phyloP scores from a whole-genome alignment of 331 rosid genomes.

The Acacia concinna region DNA sequence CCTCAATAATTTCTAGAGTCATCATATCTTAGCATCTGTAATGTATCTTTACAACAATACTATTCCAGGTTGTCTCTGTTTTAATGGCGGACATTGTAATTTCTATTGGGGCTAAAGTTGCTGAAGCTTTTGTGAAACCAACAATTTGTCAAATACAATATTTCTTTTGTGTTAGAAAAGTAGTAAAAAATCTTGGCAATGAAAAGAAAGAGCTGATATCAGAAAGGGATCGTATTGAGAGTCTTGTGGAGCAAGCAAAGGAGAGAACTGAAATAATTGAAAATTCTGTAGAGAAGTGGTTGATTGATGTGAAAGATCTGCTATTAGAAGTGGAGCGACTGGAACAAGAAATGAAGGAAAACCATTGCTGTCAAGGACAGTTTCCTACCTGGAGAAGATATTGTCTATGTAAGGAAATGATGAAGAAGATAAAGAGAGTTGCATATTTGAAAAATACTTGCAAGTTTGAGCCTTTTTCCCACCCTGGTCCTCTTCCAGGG shows the following conservation, averaged over 20 bases:
- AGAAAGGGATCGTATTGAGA: neutral
- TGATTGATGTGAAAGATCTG: neutral
- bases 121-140: neutral
- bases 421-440: neutral
- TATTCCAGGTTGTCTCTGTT: neutral
- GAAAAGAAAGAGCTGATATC: neutral
- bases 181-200: neutral
- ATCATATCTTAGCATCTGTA: neutral
- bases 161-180: neutral
- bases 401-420: neutral
- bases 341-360: neutral
- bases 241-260: neutral
- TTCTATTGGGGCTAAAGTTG: neutral
- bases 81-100: neutral
- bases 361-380: neutral
- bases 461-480: neutral
- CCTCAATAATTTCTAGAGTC: neutral
- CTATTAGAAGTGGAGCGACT: neutral
- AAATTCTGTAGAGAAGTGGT: neutral
- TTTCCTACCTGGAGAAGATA: neutral
- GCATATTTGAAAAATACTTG: neutral
- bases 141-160: neutral
- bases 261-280: neutral
- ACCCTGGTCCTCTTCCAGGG: neutral
- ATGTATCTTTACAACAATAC: neutral